These are phyloP conservation scores for Cladosporium sp. DNA, from an alignment of 2,329 filamentous ascomycete genomes.

Conservation along the genomic window DNA sequence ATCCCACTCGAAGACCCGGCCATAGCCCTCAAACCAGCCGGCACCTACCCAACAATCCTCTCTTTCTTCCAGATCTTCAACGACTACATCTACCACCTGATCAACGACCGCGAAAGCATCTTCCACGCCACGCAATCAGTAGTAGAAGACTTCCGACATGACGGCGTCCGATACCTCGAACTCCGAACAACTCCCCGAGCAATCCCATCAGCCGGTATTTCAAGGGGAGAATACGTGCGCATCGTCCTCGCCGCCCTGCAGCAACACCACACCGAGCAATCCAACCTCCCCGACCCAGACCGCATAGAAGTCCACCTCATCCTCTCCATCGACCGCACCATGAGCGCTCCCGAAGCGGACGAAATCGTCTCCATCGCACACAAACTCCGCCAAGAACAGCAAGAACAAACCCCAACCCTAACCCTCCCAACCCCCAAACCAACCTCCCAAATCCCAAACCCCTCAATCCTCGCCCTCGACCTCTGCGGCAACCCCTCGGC, in stretches of 20 bases:
- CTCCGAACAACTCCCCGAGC: slow-evolving; percentile 74
- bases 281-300: slow-evolving; percentile 19
- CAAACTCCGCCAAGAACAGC: too few species aligned
- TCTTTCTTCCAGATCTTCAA: slow-evolving; percentile 78
- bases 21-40: slow-evolving; percentile 63
- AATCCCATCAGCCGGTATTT: slow-evolving; percentile 50
- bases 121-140: slow-evolving; percentile 62
- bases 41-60: slow-evolving; percentile 21
- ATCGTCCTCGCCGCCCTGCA: slow-evolving; percentile 62
- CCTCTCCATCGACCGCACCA: slow-evolving; percentile 69
- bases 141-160: slow-evolving; percentile 60
- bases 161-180: slow-evolving; percentile 75
- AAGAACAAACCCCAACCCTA: background rate
- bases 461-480: slow-evolving; percentile 68
- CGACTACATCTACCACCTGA: slow-evolving; percentile 73
- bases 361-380: slow-evolving; percentile 62
- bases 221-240: slow-evolving; percentile 60
- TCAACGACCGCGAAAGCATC: slow-evolving; percentile 54
- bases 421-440: background rate
- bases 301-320: slow-evolving; percentile 62
- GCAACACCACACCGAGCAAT: background rate
- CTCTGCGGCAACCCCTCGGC: slow-evolving; percentile 71
- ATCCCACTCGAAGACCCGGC: slow-evolving; percentile 53
- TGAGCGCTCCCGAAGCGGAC: slow-evolving; percentile 54
- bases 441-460: slow-evolving; percentile 3